These are phyloP conservation scores for Aureobasidium uvarum DNA, from an alignment of 2,329 filamentous ascomycete species.

Conservation along the genomic window DNA sequence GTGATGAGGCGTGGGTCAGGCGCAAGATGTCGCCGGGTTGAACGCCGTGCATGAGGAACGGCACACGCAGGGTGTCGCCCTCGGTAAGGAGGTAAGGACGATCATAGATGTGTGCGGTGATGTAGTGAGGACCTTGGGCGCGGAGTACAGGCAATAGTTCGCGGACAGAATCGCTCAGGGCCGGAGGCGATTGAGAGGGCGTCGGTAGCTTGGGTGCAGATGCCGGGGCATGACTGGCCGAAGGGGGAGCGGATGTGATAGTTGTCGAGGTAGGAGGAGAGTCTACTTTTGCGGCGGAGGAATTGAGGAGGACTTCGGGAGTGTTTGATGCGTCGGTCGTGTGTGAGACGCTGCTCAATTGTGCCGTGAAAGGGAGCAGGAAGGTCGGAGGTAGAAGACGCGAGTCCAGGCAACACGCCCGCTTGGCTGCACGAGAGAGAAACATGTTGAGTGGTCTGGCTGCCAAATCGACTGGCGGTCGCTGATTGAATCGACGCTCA, in stretches of 20 bases:
- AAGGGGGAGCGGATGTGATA: background rate
- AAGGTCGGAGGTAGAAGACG: constrained; percentile 54
- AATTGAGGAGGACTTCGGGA: constrained; percentile 30
- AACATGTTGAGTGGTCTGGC: constrained; percentile 34
- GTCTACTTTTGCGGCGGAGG: constrained; percentile 21
- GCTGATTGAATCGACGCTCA: background rate
- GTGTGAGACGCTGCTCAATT: constrained; percentile 46
- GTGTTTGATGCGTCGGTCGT: constrained; percentile 41
- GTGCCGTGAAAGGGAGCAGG: constrained; percentile 53
- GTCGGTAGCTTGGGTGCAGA: constrained; percentile 33
- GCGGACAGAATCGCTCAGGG: constrained; percentile 57
- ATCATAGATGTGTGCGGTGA: constrained; percentile 75
- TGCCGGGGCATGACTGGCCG: constrained; percentile 14
- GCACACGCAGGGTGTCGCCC: constrained; percentile 51
- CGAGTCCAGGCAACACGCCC: constrained; percentile 60
- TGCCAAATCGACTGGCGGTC: background rate
- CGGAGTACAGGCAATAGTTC: constrained; percentile 68
- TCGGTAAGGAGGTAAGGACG: constrained; percentile 73
- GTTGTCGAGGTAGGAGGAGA: constrained; percentile 6
- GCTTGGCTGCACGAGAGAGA: constrained; percentile 56
- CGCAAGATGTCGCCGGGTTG: constrained; percentile 79
- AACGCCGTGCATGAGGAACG: constrained; percentile 51
- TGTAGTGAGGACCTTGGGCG: constrained; percentile 73
- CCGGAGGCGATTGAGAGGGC: constrained; percentile 38
- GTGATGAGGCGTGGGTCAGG: constrained; percentile 75